These are phyloP conservation scores for Sordariomycetes sp. DNA, from an alignment of 2,329 filamentous ascomycete species.

Conservation along the genomic window DNA sequence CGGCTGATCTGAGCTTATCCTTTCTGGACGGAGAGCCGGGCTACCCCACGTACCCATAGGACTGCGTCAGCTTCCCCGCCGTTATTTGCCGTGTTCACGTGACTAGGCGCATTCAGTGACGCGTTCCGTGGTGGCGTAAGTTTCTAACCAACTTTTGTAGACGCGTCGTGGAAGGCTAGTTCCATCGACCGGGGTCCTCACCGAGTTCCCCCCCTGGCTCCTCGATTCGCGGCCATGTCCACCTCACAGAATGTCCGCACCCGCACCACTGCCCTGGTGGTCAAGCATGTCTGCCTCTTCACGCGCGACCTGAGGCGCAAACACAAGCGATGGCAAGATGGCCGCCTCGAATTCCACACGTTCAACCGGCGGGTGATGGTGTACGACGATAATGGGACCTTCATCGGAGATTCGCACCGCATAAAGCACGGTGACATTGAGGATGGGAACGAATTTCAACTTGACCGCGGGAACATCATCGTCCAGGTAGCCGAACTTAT, in stretches of 20 bases:
- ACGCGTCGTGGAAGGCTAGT: not conserved
- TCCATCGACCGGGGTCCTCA: not conserved
- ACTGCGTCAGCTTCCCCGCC: not conserved
- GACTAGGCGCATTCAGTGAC: constrained; percentile 3
- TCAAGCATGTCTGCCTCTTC: constrained; percentile 77
- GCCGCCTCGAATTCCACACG: constrained; percentile 71
- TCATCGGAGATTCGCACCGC: constrained; percentile 78
- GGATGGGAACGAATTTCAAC: constrained; percentile 69
- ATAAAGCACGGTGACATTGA: constrained; percentile 52
- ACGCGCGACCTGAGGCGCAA: constrained; percentile 77
- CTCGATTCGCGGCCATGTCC: not conserved
- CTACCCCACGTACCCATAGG: not conserved
- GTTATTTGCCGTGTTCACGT: constrained; percentile 2
- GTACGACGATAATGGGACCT: constrained; percentile 69
- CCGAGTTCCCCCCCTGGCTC: not conserved
- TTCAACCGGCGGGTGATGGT: constrained; percentile 91
- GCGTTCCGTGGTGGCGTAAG: not conserved
- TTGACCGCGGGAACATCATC: constrained; percentile 63
- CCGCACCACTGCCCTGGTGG: constrained; percentile 58
- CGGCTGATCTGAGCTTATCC: not conserved
- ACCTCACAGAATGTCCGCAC: not conserved
- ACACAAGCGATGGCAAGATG: constrained; percentile 90
- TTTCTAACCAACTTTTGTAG: not conserved
- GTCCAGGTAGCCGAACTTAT: constrained; percentile 69
- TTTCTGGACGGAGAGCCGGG: not conserved